A percentile compares a stretch with the other conserved stretches of the same genome.
phyloP scores from a whole-genome alignment of 78 protist genomes.

The Emiliania huxleyi region DNA sequence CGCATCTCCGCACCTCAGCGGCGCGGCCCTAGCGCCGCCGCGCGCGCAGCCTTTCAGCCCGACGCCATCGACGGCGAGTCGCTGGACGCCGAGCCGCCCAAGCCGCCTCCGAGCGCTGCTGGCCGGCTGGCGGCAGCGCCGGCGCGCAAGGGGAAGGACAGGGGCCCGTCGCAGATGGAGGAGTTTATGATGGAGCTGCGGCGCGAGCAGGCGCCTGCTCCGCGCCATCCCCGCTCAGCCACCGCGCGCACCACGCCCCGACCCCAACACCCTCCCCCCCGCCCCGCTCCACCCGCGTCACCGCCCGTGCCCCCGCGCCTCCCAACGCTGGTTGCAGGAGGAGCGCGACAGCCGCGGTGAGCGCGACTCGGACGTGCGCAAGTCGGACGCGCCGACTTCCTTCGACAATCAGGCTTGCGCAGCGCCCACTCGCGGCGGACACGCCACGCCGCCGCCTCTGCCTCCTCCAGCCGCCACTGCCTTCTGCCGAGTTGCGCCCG shows the following conservation, averaged over 20 bases:
- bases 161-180: not conserved
- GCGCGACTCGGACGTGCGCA: not conserved
- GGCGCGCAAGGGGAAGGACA: not conserved
- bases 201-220: not conserved
- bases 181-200: slow-evolving; percentile 2
- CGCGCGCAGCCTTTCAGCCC: not conserved
- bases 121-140: not conserved
- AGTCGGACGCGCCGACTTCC: not conserved
- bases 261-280: too few relatives aligned
- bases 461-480: not conserved
- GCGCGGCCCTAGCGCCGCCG: not conserved
- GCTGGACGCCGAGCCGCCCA: not conserved
- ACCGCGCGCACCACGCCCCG: too few relatives aligned
- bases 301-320: not conserved
- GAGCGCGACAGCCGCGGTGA: not conserved
- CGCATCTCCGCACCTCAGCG: not conserved
- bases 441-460: too few relatives aligned
- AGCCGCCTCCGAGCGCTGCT: too few relatives aligned
- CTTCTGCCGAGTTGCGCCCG: not conserved
- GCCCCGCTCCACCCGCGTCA: not conserved
- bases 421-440: too few relatives aligned
- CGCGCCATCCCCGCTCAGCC: too few relatives aligned
- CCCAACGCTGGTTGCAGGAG: not conserved
- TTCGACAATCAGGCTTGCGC: not conserved
- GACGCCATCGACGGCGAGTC: slow-evolving; percentile 3